These are phyloP conservation scores for Cydonia oblonga DNA, from an alignment of 331 rosid genomes.

Conservation along the genomic window DNA sequence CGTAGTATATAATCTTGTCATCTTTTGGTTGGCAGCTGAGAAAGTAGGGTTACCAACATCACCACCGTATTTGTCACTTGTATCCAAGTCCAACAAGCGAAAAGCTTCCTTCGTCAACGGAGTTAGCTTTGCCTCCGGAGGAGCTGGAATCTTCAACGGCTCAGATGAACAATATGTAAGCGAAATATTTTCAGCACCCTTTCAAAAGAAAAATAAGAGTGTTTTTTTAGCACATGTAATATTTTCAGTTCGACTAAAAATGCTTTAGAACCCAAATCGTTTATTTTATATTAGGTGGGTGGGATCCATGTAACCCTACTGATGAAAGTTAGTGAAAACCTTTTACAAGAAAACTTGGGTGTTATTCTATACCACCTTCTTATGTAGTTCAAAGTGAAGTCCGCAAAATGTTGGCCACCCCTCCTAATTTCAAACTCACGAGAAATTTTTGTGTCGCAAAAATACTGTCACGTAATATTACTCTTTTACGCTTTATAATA, in stretches of 20 bases:
- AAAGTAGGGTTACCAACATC: slow-evolving; percentile 60
- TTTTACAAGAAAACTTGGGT: background rate
- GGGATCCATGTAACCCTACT: background rate
- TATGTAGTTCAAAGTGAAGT: no score
- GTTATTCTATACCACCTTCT: background rate
- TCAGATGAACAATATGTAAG: slow-evolving; percentile 48
- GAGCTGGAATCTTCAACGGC: slow-evolving; percentile 81
- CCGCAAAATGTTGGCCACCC: no score
- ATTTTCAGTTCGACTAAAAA: background rate
- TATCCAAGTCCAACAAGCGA: slow-evolving; percentile 23
- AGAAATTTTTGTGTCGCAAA: background rate
- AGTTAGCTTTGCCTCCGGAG: slow-evolving; percentile 87
- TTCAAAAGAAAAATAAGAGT: background rate
- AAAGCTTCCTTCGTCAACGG: slow-evolving; percentile 36
- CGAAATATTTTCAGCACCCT: background rate
- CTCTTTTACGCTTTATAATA: no score
- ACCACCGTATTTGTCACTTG: slow-evolving; percentile 61
- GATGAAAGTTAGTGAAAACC: background rate
- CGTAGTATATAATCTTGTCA: no score
- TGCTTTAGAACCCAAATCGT: background rate
- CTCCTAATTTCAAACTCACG: background rate
- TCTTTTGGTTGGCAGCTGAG: slow-evolving; percentile 41
- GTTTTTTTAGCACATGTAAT: background rate
- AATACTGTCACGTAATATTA: no score
- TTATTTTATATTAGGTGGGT: background rate